These are phyloP conservation scores for Fusarium torulosum DNA, from an alignment of 2,329 filamentous ascomycete genomes.

Conservation along the genomic window DNA sequence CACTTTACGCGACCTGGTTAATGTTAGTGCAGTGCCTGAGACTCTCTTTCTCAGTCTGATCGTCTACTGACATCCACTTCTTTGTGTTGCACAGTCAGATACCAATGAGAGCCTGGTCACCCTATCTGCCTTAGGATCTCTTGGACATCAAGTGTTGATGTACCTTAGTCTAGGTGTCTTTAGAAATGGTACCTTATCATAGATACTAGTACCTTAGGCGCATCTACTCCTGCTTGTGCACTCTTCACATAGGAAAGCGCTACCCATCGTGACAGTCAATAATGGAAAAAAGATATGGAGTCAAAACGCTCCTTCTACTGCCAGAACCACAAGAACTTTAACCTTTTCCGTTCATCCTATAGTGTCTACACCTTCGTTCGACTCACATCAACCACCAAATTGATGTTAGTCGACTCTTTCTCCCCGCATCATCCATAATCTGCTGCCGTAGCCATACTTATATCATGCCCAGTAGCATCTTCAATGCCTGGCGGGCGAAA, in stretches of 20 bases:
- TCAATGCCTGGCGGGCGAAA: constrained; percentile 14
- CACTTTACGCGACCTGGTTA: constrained; percentile 13
- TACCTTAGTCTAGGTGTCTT: too few species aligned
- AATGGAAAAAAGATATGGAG: background rate
- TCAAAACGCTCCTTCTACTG: constrained; percentile 5
- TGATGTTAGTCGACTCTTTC: background rate
- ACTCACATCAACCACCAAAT: constrained; percentile 1
- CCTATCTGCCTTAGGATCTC: too few species aligned
- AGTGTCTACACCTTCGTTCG: background rate
- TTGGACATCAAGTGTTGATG: too few species aligned
- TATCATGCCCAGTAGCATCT: constrained; percentile 31
- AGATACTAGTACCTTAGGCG: too few species aligned
- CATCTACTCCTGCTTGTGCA: background rate
- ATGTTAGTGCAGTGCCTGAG: constrained; percentile 5
- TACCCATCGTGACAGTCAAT: background rate
- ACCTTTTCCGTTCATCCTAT: background rate
- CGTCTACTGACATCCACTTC: background rate
- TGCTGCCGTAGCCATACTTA: constrained; percentile 13
- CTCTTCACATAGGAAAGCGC: background rate
- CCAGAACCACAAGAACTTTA: background rate
- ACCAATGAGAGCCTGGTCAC: too few species aligned
- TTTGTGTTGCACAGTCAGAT: background rate
- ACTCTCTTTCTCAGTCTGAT: background rate
- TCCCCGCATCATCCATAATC: constrained; percentile 23
- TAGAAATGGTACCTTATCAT: too few species aligned